A percentile compares a stretch with the other conserved stretches of the same genome.
Evolutionary conservation across 164 flowering plant genomes (phyloP).

Genomic region (Umbilicus rupestris): DNA sequence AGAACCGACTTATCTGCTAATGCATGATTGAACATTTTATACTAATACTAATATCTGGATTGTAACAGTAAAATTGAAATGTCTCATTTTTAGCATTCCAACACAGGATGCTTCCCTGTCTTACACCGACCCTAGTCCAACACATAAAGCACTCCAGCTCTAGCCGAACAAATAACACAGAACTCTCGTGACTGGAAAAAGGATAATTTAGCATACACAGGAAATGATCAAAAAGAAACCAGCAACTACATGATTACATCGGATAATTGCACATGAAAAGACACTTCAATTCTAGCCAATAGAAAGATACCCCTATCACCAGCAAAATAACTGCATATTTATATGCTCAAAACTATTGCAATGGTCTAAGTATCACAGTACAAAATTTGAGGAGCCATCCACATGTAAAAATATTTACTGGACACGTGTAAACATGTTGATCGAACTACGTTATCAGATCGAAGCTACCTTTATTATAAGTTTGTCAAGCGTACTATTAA

Average conservation of each 20-base stretch:
- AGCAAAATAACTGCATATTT: background rate
- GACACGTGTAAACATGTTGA: background rate
- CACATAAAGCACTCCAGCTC: background rate
- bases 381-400: background rate
- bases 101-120: background rate
- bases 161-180: background rate
- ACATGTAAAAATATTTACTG: background rate
- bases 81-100: background rate
- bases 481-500: slow-evolving; percentile 52
- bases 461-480: slow-evolving; percentile 66
- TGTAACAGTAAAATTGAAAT: too few species aligned
- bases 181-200: too few species aligned
- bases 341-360: background rate
- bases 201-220: too few species aligned
- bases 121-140: too few species aligned
- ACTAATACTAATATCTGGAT: too few species aligned
- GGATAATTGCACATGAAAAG: background rate
- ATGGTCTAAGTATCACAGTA: background rate
- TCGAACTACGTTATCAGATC: background rate
- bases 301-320: background rate
- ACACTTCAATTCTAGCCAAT: background rate
- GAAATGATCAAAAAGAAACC: too few species aligned
- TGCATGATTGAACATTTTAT: too few species aligned
- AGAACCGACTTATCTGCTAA: too few species aligned
- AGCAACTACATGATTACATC: too few species aligned